Conservation (phyloP, 352 stramenopile species). For the Pythium aquatile region DNA sequence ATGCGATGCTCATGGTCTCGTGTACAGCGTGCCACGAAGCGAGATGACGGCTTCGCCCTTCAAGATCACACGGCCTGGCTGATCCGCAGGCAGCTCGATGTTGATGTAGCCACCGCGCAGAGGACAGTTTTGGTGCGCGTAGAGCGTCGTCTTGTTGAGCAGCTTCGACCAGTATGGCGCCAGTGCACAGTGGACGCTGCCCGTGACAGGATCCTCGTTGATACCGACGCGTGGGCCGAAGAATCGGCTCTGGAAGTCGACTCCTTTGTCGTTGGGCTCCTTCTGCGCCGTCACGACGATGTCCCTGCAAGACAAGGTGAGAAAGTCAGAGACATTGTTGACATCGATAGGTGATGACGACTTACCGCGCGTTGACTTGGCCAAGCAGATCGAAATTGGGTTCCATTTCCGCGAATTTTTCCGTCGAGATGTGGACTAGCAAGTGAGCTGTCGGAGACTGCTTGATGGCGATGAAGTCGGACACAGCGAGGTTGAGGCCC, state of each 20-base stretch:
- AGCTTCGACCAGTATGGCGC: slow-evolving; percentile 79
- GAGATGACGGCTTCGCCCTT: slow-evolving; percentile 40
- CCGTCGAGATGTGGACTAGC: slow-evolving; percentile 31
- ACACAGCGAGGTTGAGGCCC: slow-evolving; percentile 16
- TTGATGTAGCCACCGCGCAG: slow-evolving; percentile 42
- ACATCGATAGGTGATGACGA: too few species aligned
- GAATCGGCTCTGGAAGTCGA: slow-evolving; percentile 73
- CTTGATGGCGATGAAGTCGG: slow-evolving; percentile 25
- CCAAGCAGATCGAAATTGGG: slow-evolving; percentile 33
- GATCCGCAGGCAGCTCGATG: slow-evolving; percentile 34
- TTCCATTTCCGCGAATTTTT: slow-evolving; percentile 18
- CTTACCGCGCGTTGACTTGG: slow-evolving; percentile 27
- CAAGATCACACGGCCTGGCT: slow-evolving; percentile 38
- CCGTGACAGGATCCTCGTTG: slow-evolving; percentile 93
- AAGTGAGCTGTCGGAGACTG: slow-evolving; percentile 21
- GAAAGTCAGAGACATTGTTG: too few species aligned
- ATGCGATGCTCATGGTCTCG: slow-evolving; percentile 8
- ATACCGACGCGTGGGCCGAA: slow-evolving; percentile 89
- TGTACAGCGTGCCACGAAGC: slow-evolving; percentile 31
- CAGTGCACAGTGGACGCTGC: slow-evolving; percentile 88
- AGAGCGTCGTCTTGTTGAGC: slow-evolving; percentile 41
- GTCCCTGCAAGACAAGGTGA: slow-evolving; percentile 23
- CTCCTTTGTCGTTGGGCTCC: slow-evolving; percentile 15
- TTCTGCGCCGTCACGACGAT: slow-evolving; percentile 36
- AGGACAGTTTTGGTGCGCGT: slow-evolving; percentile 45